These are phyloP conservation scores for Croton laevigatus DNA, from an alignment of 441 rosid species.

Conservation along the genomic window DNA sequence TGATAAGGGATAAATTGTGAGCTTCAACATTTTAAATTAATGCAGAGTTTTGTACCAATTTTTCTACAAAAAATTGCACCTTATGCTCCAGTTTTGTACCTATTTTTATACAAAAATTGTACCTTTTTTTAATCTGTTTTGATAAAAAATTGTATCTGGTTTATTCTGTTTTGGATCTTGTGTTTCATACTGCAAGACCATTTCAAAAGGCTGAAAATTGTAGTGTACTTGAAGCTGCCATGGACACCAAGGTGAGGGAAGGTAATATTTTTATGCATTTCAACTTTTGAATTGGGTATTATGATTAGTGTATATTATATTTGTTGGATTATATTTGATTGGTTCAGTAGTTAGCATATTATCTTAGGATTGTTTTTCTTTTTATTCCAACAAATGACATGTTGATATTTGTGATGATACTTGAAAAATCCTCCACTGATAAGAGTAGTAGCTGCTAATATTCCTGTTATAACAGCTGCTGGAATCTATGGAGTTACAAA, in stretches of 20 bases:
- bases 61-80: too few species aligned
- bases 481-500: constrained; percentile 98
- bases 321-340: neutral
- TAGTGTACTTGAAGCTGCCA: constrained; percentile 82
- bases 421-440: constrained; percentile 66
- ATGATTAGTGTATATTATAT: neutral
- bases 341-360: neutral
- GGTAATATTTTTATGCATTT: constrained; percentile 39
- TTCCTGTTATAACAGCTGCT: constrained; percentile 79
- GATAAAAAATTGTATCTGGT: too few species aligned
- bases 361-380: constrained; percentile 11
- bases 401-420: constrained; percentile 92
- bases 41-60: too few species aligned
- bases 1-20: too few species aligned
- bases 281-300: neutral
- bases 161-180: constrained; percentile 79
- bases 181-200: constrained; percentile 93
- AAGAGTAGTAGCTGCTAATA: constrained; percentile 66
- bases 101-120: too few species aligned
- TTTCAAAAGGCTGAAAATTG: constrained; percentile 81
- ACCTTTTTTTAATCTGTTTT: too few species aligned
- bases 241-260: constrained; percentile 95
- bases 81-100: too few species aligned
- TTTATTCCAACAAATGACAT: constrained; percentile 66
- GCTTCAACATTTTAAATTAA: too few species aligned